These are phyloP conservation scores for Tritrichomonas foetus DNA, from an alignment of 208 protist genomes.

Conservation along the genomic window DNA sequence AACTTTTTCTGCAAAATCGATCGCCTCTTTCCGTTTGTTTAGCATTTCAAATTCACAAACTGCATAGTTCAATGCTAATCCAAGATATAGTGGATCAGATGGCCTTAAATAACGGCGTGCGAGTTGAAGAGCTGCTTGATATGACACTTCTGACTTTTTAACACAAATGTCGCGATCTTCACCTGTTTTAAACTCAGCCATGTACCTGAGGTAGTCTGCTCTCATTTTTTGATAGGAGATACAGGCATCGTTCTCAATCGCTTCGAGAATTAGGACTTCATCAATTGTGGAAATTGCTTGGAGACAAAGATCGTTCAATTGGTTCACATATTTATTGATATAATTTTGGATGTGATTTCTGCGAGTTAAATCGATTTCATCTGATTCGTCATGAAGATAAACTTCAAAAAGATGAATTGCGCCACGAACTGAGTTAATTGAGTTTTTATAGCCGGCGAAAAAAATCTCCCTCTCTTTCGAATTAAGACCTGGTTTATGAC, in stretches of 20 bases:
- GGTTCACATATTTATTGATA: background rate
- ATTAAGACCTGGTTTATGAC: too few relatives aligned
- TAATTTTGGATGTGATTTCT: background rate
- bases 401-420: too few relatives aligned
- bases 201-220: background rate
- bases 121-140: constrained; percentile 45
- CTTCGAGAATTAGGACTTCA: background rate
- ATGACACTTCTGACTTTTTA: constrained; percentile 50
- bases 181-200: background rate
- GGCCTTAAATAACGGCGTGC: background rate
- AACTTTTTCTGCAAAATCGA: constrained; percentile 50
- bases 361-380: background rate
- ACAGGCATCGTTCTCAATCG: background rate
- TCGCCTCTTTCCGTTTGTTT: constrained; percentile 37
- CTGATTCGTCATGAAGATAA: too few relatives aligned
- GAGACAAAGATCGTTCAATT: background rate
- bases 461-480: too few relatives aligned
- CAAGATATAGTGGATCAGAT: constrained; percentile 30
- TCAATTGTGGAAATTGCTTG: background rate
- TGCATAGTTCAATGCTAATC: constrained; percentile 69
- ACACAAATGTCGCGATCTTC: background rate
- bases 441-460: too few relatives aligned
- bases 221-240: background rate
- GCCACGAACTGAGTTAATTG: too few relatives aligned
- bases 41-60: constrained; percentile 54